Base-by-base conservation (phyloP, 148 eudicot species). In the Vaccinium vitisidaea region DNA sequence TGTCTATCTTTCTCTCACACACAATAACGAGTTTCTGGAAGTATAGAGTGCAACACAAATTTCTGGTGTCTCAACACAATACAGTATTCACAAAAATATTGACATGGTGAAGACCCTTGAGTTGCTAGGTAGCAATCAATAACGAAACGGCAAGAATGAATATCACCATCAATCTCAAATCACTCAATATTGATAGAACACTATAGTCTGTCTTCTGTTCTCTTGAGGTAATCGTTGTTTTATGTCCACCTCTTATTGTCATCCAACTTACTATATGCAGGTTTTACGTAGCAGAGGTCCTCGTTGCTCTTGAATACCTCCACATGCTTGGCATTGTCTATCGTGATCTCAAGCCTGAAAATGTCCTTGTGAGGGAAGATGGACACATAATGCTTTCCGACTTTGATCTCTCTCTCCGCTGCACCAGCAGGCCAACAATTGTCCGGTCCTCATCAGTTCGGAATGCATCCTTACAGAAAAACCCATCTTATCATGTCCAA, bases 271-370 rank as follows among this genome's bases (percentile, higher is more conserved):
- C 23, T 2, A 30, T 23, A 53, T 91, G 87, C 92, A 96, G 99
- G 90, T 96, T 96, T 85, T 96, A 96, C 77, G 94, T 94, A 77
- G 99, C 98, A 23, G 98, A 96, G 86, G 92, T 96, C 83, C 95
- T 96, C 79, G 92, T 96, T 79, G 88, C 98, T 52, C 70, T 96
- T 85, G 99, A 96, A 88, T 96, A 96, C 92, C 97, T 96, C n/a
- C 99, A 96, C 90, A 96, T 96, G 99, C 94, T 96, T 23, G 99
- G 99, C 69, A 93, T 96, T 77, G 92, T 96, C 30, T 96, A 96
- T 54, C 99, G 99, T 49, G 99, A 96, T 84, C 93, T 96, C 54
- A 96, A 96, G 87, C 99, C 99, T 2, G 99, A 96, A 86, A 96
- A 96, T 4, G 97, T 96, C 54, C 94, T 96, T 6, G 99, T 96